A percentile compares a stretch with the other conserved stretches of the same genome.
Evolutionary conservation across 345 rosid species (phyloP).

Genomic region (Noccaea bulbosa): DNA sequence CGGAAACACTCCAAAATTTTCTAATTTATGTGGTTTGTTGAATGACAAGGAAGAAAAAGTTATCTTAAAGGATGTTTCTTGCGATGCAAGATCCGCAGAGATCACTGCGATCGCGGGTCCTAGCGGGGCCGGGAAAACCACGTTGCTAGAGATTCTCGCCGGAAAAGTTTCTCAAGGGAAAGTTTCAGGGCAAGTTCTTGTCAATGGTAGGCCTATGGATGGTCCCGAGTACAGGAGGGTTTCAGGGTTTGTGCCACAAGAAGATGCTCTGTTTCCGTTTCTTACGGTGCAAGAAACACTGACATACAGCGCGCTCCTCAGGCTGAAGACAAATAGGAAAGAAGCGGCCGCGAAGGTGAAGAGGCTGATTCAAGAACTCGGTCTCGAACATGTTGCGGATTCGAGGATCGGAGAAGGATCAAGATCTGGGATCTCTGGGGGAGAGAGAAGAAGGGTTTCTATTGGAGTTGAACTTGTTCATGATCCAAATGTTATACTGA

Average conservation of each 20-base stretch:
- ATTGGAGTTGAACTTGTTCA: slow-evolving; percentile 93
- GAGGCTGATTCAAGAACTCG: slow-evolving; percentile 68
- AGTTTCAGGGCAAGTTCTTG: slow-evolving; percentile 67
- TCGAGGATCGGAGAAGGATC: slow-evolving; percentile 71
- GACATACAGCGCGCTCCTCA: slow-evolving; percentile 72
- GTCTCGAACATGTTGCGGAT: slow-evolving; percentile 61
- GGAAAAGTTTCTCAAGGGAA: slow-evolving; percentile 55
- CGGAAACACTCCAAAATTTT: slow-evolving; percentile 49
- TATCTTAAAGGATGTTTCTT: slow-evolving; percentile 63
- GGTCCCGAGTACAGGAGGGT: slow-evolving; percentile 57
- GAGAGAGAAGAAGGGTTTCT: slow-evolving; percentile 85
- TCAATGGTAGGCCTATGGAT: slow-evolving; percentile 62
- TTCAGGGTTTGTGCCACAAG: slow-evolving; percentile 87
- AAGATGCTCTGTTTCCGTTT: slow-evolving; percentile 80
- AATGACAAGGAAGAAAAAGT: slow-evolving; percentile 41
- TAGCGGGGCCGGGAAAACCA: slow-evolving; percentile 93
- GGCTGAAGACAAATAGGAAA: slow-evolving; percentile 61
- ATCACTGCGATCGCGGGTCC: slow-evolving; percentile 85
- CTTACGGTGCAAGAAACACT: slow-evolving; percentile 89
- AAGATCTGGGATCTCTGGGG: slow-evolving; percentile 80
- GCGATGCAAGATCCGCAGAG: slow-evolving; percentile 70
- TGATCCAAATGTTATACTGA: slow-evolving; percentile 78
- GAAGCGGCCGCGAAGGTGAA: slow-evolving; percentile 59
- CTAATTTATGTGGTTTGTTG: slow-evolving; percentile 37
- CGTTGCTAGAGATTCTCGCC: slow-evolving; percentile 84